Evolutionary conservation across 2,329 filamentous ascomycete genomes (phyloP).

Genomic region (Diaporthe citri): DNA sequence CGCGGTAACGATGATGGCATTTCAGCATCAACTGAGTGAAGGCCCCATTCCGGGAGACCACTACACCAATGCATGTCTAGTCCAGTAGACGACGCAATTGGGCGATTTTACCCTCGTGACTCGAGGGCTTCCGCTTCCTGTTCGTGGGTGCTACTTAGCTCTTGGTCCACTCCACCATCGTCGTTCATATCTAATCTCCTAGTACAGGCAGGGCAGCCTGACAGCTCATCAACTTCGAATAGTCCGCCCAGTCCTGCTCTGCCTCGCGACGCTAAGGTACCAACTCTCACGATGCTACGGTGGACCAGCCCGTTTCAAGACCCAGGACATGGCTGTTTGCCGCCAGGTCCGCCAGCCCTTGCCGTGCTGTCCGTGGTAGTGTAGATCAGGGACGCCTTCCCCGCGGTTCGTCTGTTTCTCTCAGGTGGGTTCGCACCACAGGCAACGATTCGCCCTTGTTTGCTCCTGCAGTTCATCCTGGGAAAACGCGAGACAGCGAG

Average conservation of each 20-base stretch:
- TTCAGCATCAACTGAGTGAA: neutral
- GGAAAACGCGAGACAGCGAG: slow-evolving; percentile 25
- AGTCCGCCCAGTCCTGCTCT: neutral
- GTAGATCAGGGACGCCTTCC: slow-evolving; percentile 30
- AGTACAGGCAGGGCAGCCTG: neutral
- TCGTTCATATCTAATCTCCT: slow-evolving; percentile 15
- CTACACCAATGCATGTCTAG: neutral
- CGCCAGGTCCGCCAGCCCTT: slow-evolving; percentile 20
- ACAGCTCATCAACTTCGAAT: slow-evolving; percentile 18
- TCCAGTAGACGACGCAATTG: neutral
- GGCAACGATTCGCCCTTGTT: slow-evolving; percentile 26
- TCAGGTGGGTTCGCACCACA: slow-evolving; percentile 12
- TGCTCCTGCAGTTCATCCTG: neutral
- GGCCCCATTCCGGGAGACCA: neutral
- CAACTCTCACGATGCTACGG: slow-evolving; percentile 23
- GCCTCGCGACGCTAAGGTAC: neutral
- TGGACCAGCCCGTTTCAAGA: slow-evolving; percentile 16
- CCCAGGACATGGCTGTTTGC: slow-evolving; percentile 24
- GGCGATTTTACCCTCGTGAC: neutral
- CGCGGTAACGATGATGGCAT: neutral
- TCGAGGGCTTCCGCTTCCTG: slow-evolving; percentile 3
- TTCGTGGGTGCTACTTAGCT: slow-evolving; percentile 5
- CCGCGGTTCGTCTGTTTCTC: slow-evolving; percentile 28
- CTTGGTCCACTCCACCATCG: neutral
- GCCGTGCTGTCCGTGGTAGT: neutral